Evolutionary conservation across 208 protist species (phyloP).

Genomic region (Trypanosoma avium): DNA sequence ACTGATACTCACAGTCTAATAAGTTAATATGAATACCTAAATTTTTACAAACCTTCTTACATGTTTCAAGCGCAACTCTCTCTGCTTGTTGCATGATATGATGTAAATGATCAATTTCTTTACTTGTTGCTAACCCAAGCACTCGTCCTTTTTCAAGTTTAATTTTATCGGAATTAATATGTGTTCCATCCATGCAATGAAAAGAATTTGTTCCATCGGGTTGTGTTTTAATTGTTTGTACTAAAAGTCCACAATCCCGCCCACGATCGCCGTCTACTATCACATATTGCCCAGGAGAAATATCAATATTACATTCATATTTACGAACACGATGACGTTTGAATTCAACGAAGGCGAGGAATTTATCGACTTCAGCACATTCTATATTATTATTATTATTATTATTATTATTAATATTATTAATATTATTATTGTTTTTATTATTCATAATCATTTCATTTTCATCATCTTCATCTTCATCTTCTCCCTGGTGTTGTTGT

Average conservation of each 20-base stretch:
- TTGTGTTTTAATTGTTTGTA: conserved; percentile 53
- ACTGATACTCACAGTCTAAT: conserved; percentile 90
- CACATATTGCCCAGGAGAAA: conserved; percentile 78
- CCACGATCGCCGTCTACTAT: conserved; percentile 90
- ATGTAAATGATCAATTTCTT: conserved; percentile 79
- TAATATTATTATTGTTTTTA: not conserved
- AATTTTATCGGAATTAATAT: conserved; percentile 70
- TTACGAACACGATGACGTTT: conserved; percentile 78
- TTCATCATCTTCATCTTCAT: too few species aligned
- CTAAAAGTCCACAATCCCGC: conserved; percentile 80
- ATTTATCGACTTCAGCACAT: conserved; percentile 6
- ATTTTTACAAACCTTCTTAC: conserved; percentile 76
- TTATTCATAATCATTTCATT: too few species aligned
- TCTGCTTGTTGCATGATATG: conserved; percentile 77
- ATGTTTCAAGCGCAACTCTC: conserved; percentile 84
- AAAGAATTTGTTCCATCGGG: conserved; percentile 46
- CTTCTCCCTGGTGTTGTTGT: conserved; percentile 15
- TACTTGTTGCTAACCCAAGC: conserved; percentile 57
- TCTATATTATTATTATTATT: conserved; percentile 19
- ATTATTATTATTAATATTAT: conserved; percentile 13
- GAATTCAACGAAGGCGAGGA: conserved; percentile 86
- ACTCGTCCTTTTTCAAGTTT: conserved; percentile 79
- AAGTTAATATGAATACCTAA: conserved; percentile 82
- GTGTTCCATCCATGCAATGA: conserved; percentile 67
- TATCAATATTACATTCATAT: conserved; percentile 56